Evolutionary conservation across 345 rosid genomes (phyloP).

Genomic region (Gossypium thurberi): DNA sequence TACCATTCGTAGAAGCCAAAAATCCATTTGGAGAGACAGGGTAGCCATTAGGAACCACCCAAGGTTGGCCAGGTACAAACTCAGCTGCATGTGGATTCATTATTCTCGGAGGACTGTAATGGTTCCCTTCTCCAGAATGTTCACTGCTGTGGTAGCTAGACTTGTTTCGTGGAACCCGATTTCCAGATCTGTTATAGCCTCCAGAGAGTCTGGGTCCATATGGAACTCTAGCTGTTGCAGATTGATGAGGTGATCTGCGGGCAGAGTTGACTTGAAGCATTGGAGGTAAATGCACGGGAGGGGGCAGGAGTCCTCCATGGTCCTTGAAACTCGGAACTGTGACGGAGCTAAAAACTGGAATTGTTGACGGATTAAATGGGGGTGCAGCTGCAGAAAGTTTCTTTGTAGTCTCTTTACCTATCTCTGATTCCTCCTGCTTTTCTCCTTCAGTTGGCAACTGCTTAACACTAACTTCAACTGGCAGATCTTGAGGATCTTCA

Average conservation of each 20-base stretch:
- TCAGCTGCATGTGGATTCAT: conserved; percentile 99
- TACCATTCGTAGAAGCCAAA: conserved; percentile 45
- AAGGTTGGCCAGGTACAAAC: conserved; percentile 82
- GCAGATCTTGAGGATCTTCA: conserved; percentile 29
- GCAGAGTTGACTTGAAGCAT: conserved; percentile 66
- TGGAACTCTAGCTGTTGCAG: conserved; percentile 92
- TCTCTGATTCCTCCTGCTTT: conserved; percentile 58
- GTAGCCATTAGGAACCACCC: conserved; percentile 84
- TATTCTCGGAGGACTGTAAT: conserved; percentile 56
- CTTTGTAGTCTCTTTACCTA: conserved; percentile 65
- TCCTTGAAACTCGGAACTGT: conserved; percentile 71
- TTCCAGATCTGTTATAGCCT: conserved; percentile 73
- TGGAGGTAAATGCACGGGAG: conserved; percentile 78
- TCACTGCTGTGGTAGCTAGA: conserved; percentile 51
- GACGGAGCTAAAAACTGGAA: conserved; percentile 75
- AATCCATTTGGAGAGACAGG: conserved; percentile 62
- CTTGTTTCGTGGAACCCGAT: conserved; percentile 58
- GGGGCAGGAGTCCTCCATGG: conserved; percentile 86
- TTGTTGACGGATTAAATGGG: conserved; percentile 75
- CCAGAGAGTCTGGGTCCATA: conserved; percentile 96
- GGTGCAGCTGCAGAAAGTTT: conserved; percentile 97
- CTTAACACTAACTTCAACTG: conserved; percentile 25
- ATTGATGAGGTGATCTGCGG: conserved; percentile 85
- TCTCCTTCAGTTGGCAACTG: conserved; percentile 41
- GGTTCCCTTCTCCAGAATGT: conserved; percentile 48